Evolutionary conservation across 1,139 yeast species (phyloP).

Genomic region (Arxiozyma bovina): DNA sequence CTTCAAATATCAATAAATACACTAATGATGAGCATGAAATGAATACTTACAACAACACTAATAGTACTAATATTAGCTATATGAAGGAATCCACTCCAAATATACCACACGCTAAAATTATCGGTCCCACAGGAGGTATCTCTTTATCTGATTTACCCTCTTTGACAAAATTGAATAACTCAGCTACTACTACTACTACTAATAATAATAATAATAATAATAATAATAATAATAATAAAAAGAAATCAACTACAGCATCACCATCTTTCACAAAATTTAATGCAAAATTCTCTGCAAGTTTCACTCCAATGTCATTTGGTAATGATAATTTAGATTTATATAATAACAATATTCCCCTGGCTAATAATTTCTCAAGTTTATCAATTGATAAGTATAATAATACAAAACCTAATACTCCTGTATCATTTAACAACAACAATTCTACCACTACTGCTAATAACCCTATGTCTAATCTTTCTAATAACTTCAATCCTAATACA

Average conservation of each 20-base stretch:
- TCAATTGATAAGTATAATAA: conserved; percentile 1
- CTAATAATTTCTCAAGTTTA: not conserved
- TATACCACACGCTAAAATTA: not conserved
- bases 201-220: too few species aligned
- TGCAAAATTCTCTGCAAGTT: conserved; percentile 30
- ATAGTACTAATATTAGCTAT: not conserved
- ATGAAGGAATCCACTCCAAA: conserved; percentile 2
- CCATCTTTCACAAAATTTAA: conserved; percentile 22
- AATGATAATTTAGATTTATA: not conserved
- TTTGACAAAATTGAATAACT: conserved; percentile 5
- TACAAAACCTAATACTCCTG: not conserved
- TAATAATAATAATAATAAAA: not conserved
- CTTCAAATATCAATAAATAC: not conserved
- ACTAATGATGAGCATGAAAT: not conserved
- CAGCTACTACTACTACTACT: too few species aligned
- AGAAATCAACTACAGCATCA: not conserved
- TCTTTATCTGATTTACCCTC: conserved; percentile 5
- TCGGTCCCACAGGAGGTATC: not conserved
- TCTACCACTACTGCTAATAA: conserved; percentile 5
- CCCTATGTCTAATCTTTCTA: not conserved
- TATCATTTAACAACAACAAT: not conserved
- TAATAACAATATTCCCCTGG: not conserved
- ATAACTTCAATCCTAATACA: not conserved
- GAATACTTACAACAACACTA: not conserved
- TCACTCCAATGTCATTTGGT: conserved; percentile 22